A percentile compares a stretch with the other conserved stretches of the same genome.
These are phyloP conservation scores for Talaromyces sp. DNA, from an alignment of 2,329 filamentous ascomycete genomes.

Conservation along the genomic window DNA sequence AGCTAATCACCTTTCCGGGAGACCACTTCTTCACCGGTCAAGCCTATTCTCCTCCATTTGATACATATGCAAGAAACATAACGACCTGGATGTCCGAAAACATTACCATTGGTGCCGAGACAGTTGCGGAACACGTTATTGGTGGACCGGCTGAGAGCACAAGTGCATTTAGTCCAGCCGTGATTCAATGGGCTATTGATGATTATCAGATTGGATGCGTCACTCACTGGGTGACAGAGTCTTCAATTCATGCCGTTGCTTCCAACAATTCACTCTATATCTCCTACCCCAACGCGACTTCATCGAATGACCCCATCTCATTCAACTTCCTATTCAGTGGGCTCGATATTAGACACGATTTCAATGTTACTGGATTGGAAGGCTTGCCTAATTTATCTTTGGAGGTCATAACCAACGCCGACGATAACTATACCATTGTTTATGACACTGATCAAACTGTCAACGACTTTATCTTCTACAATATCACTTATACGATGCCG, in stretches of 20 bases:
- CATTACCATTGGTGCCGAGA: slow-evolving; percentile 63
- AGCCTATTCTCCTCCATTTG: slow-evolving; percentile 62
- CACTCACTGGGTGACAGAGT: slow-evolving; percentile 45
- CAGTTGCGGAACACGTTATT: slow-evolving; percentile 58
- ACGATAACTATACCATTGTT: slow-evolving; percentile 12
- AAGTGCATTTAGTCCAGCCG: slow-evolving; percentile 60
- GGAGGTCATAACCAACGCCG: slow-evolving; percentile 15
- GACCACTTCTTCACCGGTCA: slow-evolving; percentile 57
- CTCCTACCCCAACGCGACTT: slow-evolving; percentile 55
- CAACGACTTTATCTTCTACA: slow-evolving; percentile 22
- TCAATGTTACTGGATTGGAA: slow-evolving; percentile 20
- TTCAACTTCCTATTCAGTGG: slow-evolving; percentile 22
- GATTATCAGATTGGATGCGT: slow-evolving; percentile 25
- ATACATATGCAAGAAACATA: slow-evolving; percentile 60
- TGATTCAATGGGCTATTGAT: slow-evolving; percentile 60
- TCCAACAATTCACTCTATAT: slow-evolving; percentile 50
- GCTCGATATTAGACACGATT: slow-evolving; percentile 51
- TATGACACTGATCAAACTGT: slow-evolving; percentile 19
- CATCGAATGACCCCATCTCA: slow-evolving; percentile 3
- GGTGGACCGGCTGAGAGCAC: slow-evolving; percentile 59
- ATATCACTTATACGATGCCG: slow-evolving; percentile 22
- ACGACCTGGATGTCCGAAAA: slow-evolving; percentile 60
- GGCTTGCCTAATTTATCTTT: slow-evolving; percentile 15
- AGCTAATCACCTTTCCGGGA: slow-evolving; percentile 55
- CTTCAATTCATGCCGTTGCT: slow-evolving; percentile 46